These are phyloP conservation scores for Barnettozyma siamensis DNA, from an alignment of 805 yeast genomes.

Conservation along the genomic window DNA sequence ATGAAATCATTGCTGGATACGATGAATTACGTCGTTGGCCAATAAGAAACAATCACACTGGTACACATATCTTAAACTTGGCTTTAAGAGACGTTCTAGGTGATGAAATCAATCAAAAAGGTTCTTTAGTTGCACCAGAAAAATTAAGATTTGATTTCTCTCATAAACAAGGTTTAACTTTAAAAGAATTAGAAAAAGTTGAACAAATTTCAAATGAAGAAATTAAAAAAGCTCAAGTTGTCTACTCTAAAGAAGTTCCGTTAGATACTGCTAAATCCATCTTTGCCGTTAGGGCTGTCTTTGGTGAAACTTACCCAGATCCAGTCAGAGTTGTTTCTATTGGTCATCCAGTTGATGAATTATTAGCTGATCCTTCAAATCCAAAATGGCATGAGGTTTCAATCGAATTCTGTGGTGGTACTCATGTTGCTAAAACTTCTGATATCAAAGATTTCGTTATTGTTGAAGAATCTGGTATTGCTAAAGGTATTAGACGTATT, in stretches of 20 bases:
- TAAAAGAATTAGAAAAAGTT: constrained; percentile 65
- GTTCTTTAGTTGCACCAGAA: constrained; percentile 94
- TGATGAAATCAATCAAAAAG: constrained; percentile 87
- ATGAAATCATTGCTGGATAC: constrained; percentile 74
- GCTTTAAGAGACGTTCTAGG: constrained; percentile 87
- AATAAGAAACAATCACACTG: constrained; percentile 95
- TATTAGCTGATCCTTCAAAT: constrained; percentile 64
- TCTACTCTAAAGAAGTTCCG: constrained; percentile 79
- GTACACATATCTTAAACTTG: constrained; percentile 90
- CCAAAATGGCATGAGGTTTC: constrained; percentile 73
- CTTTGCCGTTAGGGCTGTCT: constrained; percentile 90
- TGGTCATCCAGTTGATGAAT: constrained; percentile 83
- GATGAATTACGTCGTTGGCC: constrained; percentile 96
- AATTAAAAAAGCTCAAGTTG: constrained; percentile 65
- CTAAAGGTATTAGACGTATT: constrained; percentile 97
- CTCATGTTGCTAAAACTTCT: constrained; percentile 88
- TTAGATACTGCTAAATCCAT: constrained; percentile 69
- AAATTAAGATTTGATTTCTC: constrained; percentile 94
- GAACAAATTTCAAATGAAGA: constrained; percentile 69
- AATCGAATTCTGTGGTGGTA: constrained; percentile 98
- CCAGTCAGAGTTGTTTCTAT: constrained; percentile 97
- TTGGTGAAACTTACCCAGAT: constrained; percentile 98
- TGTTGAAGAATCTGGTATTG: constrained; percentile 94
- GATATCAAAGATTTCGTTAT: constrained; percentile 89
- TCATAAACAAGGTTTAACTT: constrained; percentile 76